Base-by-base conservation (phyloP, 257 asterid genomes). In the Cynanchum wilfordii region DNA sequence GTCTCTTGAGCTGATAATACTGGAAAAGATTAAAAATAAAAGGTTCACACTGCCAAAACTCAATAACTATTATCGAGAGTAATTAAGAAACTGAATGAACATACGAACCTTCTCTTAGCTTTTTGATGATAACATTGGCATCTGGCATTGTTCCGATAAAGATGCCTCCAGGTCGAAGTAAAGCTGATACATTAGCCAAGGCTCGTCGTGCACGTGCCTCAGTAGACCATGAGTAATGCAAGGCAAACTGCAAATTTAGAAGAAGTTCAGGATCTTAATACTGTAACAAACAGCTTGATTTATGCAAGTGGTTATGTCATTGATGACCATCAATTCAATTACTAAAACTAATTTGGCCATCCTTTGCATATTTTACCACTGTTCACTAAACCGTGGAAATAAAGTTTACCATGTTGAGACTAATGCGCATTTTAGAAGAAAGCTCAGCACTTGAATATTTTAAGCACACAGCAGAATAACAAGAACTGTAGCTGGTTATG, bases 161-260 rank as follows among this genome's bases (percentile, higher is more conserved):
- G 76, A 90, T 82, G 80, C 98, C 99, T 66, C 99, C 99, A 3
- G 98, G 98, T 24, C 98, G 96, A 73, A 95, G 96, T 80, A 95
- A 87, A 78, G 96, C 96, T 66, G 98, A 92, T 65, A 95, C 89
- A 82, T 95, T 92, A 57, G 98, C 94, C 83, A 95, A 86, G 60
- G 99, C 96, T 50, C 92, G 86, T 54, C 99, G 82, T 52, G 99
- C 99, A 79, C 96, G 97, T 67, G 94, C 97, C 89, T 95, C 98
- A 7, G 98, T 90, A 29, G 99, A 95, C 99, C 99, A 92, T 15
- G 99, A 95, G 80, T 95, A 95, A 82, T 95, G 99, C 99, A 95
- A 80, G 40, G 99, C 99, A 84, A 95, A 92, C 98, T 95, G 90
- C 86, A 87, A 73, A 29, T 38, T 69, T 44, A 59, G 45, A 78